Conservation (phyloP, 2,329 filamentous ascomycete species). For the Colletotrichum horii region DNA sequence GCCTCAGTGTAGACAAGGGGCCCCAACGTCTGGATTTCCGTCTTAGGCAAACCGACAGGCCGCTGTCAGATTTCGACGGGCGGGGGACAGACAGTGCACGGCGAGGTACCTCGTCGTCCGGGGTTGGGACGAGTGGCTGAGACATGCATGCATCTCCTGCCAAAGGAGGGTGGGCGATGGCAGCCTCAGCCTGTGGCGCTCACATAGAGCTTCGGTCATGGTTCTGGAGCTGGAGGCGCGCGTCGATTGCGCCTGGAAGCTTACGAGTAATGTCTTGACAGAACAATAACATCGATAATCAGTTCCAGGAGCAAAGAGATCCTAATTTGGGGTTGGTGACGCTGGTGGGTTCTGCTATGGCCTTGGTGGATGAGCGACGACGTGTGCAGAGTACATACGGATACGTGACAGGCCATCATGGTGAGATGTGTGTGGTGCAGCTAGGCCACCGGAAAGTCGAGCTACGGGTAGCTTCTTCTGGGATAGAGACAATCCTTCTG, state of each 20-base stretch:
- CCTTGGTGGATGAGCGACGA: background rate
- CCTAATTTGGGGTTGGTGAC: background rate
- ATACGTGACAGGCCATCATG: background rate
- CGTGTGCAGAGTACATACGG: background rate
- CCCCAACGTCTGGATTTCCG: background rate
- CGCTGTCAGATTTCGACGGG: constrained; percentile 1
- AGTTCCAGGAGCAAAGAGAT: background rate
- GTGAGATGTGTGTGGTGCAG: background rate
- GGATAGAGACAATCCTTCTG: background rate
- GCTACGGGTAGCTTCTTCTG: background rate
- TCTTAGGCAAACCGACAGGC: constrained; percentile 10
- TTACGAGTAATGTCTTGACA: background rate
- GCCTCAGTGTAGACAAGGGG: background rate
- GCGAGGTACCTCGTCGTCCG: background rate
- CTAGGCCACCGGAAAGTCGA: background rate
- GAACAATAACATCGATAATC: background rate
- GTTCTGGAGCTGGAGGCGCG: background rate
- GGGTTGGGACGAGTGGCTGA: background rate
- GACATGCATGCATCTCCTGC: background rate
- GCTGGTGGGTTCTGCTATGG: background rate
- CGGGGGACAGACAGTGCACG: background rate
- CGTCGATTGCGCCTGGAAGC: background rate
- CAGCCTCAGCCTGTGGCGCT: background rate
- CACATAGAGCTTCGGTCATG: background rate
- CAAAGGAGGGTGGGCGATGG: background rate